These are phyloP conservation scores for Daedaleopsis nitida DNA, from an alignment of 768 basidiomycete genomes.

Conservation along the genomic window DNA sequence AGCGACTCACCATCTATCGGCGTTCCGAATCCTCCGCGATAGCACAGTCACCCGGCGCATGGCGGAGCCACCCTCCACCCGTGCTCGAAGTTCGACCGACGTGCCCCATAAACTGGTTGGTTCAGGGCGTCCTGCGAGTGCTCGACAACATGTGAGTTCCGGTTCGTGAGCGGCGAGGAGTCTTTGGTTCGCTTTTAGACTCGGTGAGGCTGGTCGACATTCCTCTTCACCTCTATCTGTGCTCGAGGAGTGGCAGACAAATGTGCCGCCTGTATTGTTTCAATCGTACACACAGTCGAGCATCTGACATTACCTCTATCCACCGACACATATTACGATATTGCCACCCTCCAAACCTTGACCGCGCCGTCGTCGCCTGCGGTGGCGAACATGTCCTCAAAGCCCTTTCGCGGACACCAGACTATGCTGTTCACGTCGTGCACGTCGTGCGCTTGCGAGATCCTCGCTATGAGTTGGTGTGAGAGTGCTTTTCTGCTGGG, in stretches of 20 bases:
- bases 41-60: constrained; percentile 6
- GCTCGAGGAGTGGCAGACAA: too few relatives aligned
- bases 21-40: not conserved
- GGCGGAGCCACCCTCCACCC: not conserved
- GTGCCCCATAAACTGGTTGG: not conserved
- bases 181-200: not conserved
- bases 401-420: constrained; percentile 77
- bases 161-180: not conserved
- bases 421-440: constrained; percentile 82
- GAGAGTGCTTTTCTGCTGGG: constrained; percentile 32
- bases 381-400: constrained; percentile 71
- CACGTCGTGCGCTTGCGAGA: constrained; percentile 74
- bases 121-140: not conserved
- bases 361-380: constrained; percentile 85
- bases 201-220: not conserved
- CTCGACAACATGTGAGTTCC: not conserved
- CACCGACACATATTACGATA: not conserved
- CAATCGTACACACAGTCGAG: too few relatives aligned
- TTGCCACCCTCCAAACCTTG: constrained; percentile 69
- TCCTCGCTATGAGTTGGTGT: constrained; percentile 52
- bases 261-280: too few relatives aligned
- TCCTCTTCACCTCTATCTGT: too few relatives aligned
- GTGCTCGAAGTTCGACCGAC: not conserved
- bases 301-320: not conserved
- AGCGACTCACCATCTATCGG: constrained; percentile 3